Evolutionary conservation across 345 rosid species (phyloP).

Genomic region (Kernera saxatilis): DNA sequence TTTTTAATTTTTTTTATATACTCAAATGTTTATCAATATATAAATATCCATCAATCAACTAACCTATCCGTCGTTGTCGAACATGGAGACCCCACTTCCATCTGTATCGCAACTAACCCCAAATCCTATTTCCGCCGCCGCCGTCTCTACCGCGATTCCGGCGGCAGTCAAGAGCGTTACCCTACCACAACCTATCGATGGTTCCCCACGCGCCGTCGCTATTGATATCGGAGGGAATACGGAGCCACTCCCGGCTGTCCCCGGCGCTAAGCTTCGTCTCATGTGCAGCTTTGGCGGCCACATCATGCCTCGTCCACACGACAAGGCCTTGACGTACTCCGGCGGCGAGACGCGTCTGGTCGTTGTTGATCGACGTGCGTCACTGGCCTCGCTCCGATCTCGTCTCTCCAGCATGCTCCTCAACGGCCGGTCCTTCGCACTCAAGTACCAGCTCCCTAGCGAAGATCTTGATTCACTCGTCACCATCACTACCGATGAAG

Average conservation of each 20-base stretch:
- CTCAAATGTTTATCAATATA: not conserved
- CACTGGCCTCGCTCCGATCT: slow-evolving; percentile 42
- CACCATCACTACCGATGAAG: slow-evolving; percentile 71
- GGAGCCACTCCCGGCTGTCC: slow-evolving; percentile 51
- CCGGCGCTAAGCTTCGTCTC: slow-evolving; percentile 64
- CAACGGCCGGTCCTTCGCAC: slow-evolving; percentile 55
- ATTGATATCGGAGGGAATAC: slow-evolving; percentile 26
- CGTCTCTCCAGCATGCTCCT: slow-evolving; percentile 68
- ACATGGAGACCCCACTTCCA: slow-evolving; percentile 31
- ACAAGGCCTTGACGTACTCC: slow-evolving; percentile 66
- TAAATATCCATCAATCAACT: slow-evolving; percentile 9
- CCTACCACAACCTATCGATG: slow-evolving; percentile 32
- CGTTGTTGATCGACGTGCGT: slow-evolving; percentile 57
- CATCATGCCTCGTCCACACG: slow-evolving; percentile 89
- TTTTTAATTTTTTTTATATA: not conserved
- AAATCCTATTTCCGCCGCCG: slow-evolving; percentile 5
- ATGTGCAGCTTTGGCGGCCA: slow-evolving; percentile 92
- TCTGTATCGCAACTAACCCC: slow-evolving; percentile 21
- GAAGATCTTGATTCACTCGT: slow-evolving; percentile 88
- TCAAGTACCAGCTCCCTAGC: slow-evolving; percentile 79
- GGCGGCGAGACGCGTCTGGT: slow-evolving; percentile 72
- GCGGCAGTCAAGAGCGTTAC: slow-evolving; percentile 29
- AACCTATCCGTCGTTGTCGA: slow-evolving; percentile 11
- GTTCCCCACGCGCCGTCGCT: slow-evolving; percentile 47
- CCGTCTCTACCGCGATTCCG: slow-evolving; percentile 22